A percentile compares a stretch with the other conserved stretches of the same genome.
Evolutionary conservation across 805 yeast species (phyloP).

Genomic region (Wickerhamiella azymoides): DNA sequence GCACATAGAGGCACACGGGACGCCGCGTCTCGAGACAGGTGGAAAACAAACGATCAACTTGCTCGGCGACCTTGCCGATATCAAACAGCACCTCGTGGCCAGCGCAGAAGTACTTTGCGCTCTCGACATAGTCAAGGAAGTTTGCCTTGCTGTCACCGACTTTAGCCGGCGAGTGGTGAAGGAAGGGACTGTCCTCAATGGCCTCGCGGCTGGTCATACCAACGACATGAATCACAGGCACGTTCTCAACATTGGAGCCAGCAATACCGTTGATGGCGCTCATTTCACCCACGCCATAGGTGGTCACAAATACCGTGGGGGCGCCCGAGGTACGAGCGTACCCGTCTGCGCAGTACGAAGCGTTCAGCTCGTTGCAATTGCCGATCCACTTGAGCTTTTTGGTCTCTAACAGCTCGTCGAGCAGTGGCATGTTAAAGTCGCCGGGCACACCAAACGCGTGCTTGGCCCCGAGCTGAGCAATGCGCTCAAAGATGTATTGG

Average conservation of each 20-base stretch:
- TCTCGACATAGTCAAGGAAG: constrained; percentile 49
- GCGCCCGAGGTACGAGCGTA: constrained; percentile 52
- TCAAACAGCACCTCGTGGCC: constrained; percentile 37
- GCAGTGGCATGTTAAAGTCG: constrained; percentile 31
- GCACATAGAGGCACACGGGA: constrained; percentile 76
- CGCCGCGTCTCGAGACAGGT: constrained; percentile 42
- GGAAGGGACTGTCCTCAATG: constrained; percentile 24
- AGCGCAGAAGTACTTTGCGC: constrained; percentile 46
- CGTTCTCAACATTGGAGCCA: constrained; percentile 71
- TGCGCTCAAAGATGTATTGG: constrained; percentile 24
- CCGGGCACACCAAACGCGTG: constrained; percentile 33
- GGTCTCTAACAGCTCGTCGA: constrained; percentile 27
- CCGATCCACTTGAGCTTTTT: constrained; percentile 55
- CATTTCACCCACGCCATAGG: constrained; percentile 84
- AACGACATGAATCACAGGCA: constrained; percentile 71
- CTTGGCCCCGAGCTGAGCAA: constrained; percentile 25
- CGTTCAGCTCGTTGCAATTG: constrained; percentile 75
- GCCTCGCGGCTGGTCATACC: constrained; percentile 47
- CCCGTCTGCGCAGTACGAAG: constrained; percentile 87
- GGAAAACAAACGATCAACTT: constrained; percentile 54
- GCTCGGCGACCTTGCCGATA: constrained; percentile 35
- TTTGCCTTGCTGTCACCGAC: constrained; percentile 36
- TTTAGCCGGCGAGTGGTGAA: constrained; percentile 30
- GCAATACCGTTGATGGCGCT: constrained; percentile 72
- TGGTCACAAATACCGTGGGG: constrained; percentile 56